Conservation (phyloP, 2,329 filamentous ascomycete genomes). For the Fusarium sp. region DNA sequence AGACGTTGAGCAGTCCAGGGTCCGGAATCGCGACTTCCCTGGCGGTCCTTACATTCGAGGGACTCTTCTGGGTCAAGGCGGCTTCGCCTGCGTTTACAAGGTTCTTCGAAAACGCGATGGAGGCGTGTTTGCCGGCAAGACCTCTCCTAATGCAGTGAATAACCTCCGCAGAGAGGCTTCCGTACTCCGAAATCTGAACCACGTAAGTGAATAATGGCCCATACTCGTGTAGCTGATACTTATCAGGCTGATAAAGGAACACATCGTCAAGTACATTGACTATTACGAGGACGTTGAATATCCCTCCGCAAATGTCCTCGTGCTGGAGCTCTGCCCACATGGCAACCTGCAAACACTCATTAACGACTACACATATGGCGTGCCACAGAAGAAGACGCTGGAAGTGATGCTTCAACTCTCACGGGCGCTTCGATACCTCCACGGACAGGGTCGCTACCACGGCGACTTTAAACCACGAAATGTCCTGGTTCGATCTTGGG, state of each 20-base stretch:
- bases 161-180: slow-evolving; percentile 44
- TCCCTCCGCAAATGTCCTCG: slow-evolving; percentile 38
- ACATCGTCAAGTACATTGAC: slow-evolving; percentile 47
- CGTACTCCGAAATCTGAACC: slow-evolving; percentile 35
- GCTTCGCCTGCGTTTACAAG: slow-evolving; percentile 47
- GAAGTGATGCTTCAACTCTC: slow-evolving; percentile 40
- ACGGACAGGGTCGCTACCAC: slow-evolving; percentile 41
- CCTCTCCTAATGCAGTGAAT: slow-evolving; percentile 26
- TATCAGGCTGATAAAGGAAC: slow-evolving; percentile 27
- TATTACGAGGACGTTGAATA: slow-evolving; percentile 39
- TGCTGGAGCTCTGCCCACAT: slow-evolving; percentile 48
- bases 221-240: neutral
- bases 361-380: slow-evolving; percentile 35
- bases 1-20: slow-evolving; percentile 27
- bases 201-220: slow-evolving; percentile 38
- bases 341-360: slow-evolving; percentile 46
- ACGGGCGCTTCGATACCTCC: slow-evolving; percentile 45
- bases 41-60: slow-evolving; percentile 42
- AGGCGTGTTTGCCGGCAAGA: slow-evolving; percentile 47
- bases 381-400: slow-evolving; percentile 33
- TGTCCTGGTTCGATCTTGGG: slow-evolving; percentile 44
- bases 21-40: slow-evolving; percentile 24
- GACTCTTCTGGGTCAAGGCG: slow-evolving; percentile 43
- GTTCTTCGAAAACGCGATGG: slow-evolving; percentile 41
- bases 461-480: slow-evolving; percentile 50